Evolutionary conservation across 2,329 filamentous ascomycete species (phyloP).

Genomic region (Claviceps africana): DNA sequence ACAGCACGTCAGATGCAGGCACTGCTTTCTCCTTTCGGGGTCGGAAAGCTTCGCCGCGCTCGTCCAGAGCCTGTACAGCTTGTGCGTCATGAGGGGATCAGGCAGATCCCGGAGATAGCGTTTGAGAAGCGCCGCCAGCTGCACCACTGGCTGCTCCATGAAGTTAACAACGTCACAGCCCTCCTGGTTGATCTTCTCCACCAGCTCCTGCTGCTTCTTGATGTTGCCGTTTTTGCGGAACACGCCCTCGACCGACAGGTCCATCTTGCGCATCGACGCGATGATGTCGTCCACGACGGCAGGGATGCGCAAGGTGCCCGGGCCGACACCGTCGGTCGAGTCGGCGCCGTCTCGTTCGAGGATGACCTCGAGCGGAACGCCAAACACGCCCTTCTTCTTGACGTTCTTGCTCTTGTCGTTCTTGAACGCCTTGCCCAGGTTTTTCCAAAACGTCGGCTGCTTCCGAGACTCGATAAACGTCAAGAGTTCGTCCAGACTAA

Average conservation of each 20-base stretch:
- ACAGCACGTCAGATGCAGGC: conserved; percentile 84
- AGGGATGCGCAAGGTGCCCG: conserved; percentile 77
- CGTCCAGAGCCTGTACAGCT: conserved; percentile 83
- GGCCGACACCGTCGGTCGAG: conserved; percentile 92
- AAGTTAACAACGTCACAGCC: conserved; percentile 78
- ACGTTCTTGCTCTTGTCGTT: conserved; percentile 62
- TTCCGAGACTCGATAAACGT: conserved; percentile 88
- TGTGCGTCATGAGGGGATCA: conserved; percentile 87
- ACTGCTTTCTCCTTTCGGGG: conserved; percentile 64
- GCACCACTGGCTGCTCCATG: conserved; percentile 78
- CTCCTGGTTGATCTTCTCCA: conserved; percentile 72
- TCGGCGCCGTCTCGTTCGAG: conserved; percentile 91
- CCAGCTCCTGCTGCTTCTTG: conserved; percentile 75
- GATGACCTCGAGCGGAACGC: conserved; percentile 73
- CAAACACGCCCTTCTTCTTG: conserved; percentile 92
- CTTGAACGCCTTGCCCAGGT: conserved; percentile 92
- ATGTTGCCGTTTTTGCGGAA: conserved; percentile 99
- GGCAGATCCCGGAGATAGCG: conserved; percentile 90
- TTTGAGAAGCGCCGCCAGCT: conserved; percentile 85
- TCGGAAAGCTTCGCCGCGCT: conserved; percentile 79
- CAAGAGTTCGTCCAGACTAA: conserved; percentile 85
- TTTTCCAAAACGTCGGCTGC: conserved; percentile 87
- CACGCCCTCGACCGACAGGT: conserved; percentile 94
- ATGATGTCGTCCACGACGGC: conserved; percentile 92
- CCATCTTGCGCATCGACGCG: conserved; percentile 93